Percentiles rank a stretch among this genome's conserved stretches.
These are phyloP conservation scores for Phytophthora ohioensis DNA, from an alignment of 352 stramenopile genomes.

Conservation along the genomic window DNA sequence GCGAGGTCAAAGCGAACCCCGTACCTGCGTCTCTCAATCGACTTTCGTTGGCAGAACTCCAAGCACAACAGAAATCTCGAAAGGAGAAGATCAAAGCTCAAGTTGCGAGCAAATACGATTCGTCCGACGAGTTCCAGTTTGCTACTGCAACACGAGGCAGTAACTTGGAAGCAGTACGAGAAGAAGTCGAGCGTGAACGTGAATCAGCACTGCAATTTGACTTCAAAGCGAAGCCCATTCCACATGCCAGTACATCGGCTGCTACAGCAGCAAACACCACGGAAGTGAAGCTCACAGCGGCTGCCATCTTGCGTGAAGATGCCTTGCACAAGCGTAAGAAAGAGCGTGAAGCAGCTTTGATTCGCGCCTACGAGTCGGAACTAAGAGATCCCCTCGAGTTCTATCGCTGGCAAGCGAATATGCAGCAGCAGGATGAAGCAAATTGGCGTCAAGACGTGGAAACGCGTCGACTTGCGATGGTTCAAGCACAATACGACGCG, in stretches of 20 bases:
- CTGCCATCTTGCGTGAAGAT: slow-evolving; percentile 93
- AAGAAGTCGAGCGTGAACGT: slow-evolving; percentile 75
- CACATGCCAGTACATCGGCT: slow-evolving; percentile 43
- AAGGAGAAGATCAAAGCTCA: slow-evolving; percentile 66
- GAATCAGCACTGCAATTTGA: slow-evolving; percentile 70
- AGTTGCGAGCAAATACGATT: slow-evolving; percentile 79
- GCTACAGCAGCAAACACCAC: slow-evolving; percentile 32
- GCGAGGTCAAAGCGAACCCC: slow-evolving; percentile 76
- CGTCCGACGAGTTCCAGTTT: slow-evolving; percentile 77
- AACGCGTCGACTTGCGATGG: slow-evolving; percentile 81
- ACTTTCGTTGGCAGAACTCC: slow-evolving; percentile 70
- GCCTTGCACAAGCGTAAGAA: slow-evolving; percentile 93
- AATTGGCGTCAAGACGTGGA: slow-evolving; percentile 79
- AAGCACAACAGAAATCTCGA: slow-evolving; percentile 61
- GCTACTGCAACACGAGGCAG: slow-evolving; percentile 73
- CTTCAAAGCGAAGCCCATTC: slow-evolving; percentile 82
- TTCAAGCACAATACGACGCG: slow-evolving; percentile 84
- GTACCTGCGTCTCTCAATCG: slow-evolving; percentile 74
- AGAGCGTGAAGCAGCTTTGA: slow-evolving; percentile 86
- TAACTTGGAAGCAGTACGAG: slow-evolving; percentile 73
- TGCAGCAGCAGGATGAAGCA: slow-evolving; percentile 83
- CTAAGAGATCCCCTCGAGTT: slow-evolving; percentile 92
- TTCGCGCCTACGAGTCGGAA: slow-evolving; percentile 91
- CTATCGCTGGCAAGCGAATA: slow-evolving; percentile 90
- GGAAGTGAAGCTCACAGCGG: slow-evolving; percentile 88